A percentile compares a stretch with the other conserved stretches of the same genome.
Evolutionary conservation across 2,329 filamentous ascomycete species (phyloP).

Genomic region (Diaporthe amygdali): DNA sequence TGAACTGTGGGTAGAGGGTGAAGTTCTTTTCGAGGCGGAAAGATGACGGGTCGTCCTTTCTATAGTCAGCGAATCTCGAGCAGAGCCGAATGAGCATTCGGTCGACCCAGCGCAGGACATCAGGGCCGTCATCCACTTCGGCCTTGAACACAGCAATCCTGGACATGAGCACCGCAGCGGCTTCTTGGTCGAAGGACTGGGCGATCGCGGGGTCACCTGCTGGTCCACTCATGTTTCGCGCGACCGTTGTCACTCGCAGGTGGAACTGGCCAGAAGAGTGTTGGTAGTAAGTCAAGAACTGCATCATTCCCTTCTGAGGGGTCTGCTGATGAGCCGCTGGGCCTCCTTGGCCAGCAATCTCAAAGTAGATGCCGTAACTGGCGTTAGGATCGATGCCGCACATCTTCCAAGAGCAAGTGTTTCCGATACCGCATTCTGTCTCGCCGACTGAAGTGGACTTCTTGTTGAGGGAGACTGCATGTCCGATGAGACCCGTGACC

Average conservation of each 20-base stretch:
- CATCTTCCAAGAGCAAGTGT: conserved; percentile 99
- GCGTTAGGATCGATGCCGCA: conserved; percentile 94
- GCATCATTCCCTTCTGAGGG: conserved; percentile 92
- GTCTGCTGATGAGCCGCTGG: conserved; percentile 84
- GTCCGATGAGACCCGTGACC: conserved; percentile 95
- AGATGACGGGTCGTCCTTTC: conserved; percentile 96
- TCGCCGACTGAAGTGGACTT: conserved; percentile 97
- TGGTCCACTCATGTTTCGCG: conserved; percentile 88
- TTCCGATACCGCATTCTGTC: conserved; percentile 97
- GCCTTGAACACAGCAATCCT: conserved; percentile 98
- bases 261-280: conserved; percentile 97
- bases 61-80: conserved; percentile 95
- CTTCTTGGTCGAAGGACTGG: conserved; percentile 98
- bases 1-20: conserved; percentile 97
- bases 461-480: conserved; percentile 96
- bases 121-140: conserved; percentile 97
- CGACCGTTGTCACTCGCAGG: conserved; percentile 91
- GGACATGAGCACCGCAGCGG: conserved; percentile 97
- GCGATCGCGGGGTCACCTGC: conserved; percentile 94
- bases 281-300: conserved; percentile 98
- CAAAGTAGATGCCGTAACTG: conserved; percentile 96
- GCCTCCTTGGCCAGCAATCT: conserved; percentile 93
- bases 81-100: conserved; percentile 97
- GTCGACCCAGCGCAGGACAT: conserved; percentile 97
- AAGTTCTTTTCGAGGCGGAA: conserved; percentile 99